These are phyloP conservation scores for Trifolium subterraneum DNA, from an alignment of 306 rosid species.

Conservation along the genomic window DNA sequence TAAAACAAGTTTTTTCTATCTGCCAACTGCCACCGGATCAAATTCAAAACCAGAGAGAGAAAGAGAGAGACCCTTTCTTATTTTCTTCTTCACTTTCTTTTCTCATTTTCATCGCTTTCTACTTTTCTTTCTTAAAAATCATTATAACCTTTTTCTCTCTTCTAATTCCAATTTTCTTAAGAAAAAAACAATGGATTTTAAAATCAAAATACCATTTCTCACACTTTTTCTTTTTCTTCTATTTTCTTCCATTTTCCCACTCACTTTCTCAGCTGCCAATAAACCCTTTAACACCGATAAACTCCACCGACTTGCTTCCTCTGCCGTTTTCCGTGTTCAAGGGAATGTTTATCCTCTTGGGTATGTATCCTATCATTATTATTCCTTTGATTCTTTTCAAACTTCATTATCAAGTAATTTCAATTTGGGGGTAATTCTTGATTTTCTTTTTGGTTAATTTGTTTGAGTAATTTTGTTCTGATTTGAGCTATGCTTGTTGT, in stretches of 20 bases:
- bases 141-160: background rate
- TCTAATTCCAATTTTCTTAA: constrained; percentile 4
- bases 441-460: constrained; percentile 1
- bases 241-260: constrained; percentile 48
- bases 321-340: constrained; percentile 62
- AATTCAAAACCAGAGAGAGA: background rate
- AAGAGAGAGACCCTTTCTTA: no score
- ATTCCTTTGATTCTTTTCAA: background rate
- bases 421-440: background rate
- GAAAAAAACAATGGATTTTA: constrained; percentile 15
- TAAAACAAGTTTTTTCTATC: background rate
- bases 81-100: background rate
- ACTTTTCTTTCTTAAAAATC: background rate
- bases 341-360: constrained; percentile 94
- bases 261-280: constrained; percentile 60
- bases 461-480: background rate
- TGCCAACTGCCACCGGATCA: background rate
- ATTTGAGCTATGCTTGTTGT: background rate
- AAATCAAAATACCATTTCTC: constrained; percentile 23
- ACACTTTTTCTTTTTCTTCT: constrained; percentile 45
- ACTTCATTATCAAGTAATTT: background rate
- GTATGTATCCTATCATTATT: constrained; percentile 42
- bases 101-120: background rate
- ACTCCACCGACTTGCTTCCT: constrained; percentile 44
- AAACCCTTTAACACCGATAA: constrained; percentile 42